Base-by-base conservation (phyloP, 2,329 filamentous ascomycete species). In the Microdochium nivale region DNA sequence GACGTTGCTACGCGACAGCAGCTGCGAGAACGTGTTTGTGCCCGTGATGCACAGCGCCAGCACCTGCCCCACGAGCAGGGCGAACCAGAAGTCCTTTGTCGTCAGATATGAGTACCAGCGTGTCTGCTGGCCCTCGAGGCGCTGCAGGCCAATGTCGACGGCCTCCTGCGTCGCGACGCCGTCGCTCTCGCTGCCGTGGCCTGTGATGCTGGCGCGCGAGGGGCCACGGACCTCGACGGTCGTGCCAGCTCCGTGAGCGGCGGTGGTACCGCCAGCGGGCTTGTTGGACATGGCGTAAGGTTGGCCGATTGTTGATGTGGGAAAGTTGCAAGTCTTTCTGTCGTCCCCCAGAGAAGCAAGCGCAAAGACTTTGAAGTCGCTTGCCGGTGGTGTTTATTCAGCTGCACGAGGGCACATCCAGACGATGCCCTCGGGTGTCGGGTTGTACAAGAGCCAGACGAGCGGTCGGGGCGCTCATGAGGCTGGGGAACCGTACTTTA, bases 1-100 rank as follows among this genome's bases (percentile, higher is more conserved):
- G 58, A 87, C 91, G 49, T 83, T 79, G 4, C 71, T 68, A 10
- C 67, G 61, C 52, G 77, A 77, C 27, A 99, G 82, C 51, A 96
- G 81, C 25, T 79, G 81, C 35, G 87, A 88, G 65, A 97, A 89
- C 48, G 94, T 97, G 75, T 95, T 96, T 49, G 91, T 96, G 27
- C 82, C 84, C 1, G 91, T 96, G 70, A 95, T 94, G 73, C 90
- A 91, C 53, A 99, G 81, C 3, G 91, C 84, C 46, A 96, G 83
- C 50, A 90, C 68, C 77, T 96, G 91, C 53, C 90, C 90, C 54
- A 97, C 72, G 48, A 82, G 54, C 60, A 97, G 75, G 44, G 95
- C 83, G 59, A 89, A 73, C 81, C 90, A 97, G 67, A 99, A 97
- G 65, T 96, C 88, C 62, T 78, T 78, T 11, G 91, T 96, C 60